Evolutionary conservation across 192 early-diverging fungal genomes (phyloP), one percentile per base, ranked within the genome.

Genomic region (Coemansia erecta): DNA sequence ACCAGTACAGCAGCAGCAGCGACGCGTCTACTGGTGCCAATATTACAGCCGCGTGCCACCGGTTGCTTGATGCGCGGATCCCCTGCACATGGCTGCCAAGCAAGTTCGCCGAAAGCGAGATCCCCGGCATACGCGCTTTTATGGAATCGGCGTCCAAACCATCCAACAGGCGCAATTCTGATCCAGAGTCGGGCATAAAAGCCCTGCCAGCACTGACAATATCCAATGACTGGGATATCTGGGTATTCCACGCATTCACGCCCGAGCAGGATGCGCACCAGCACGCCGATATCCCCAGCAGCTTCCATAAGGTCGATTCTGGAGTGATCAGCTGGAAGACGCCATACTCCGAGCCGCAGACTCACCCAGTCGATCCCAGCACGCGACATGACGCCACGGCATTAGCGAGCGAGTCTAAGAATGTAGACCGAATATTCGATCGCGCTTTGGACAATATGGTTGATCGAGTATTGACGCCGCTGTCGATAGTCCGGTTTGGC

Each of bases 401-500:
- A 56, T 49, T 22, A 35, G n/a, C 19, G 11, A 10, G 10, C 6
- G 21, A 22, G 28, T 43, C 49, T 26, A 15, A 49, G 44, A 53
- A 55, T 13, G 37, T 59, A 0, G 48, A 65, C 40, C 56, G 19
- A 0, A 21, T 79, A 42, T 68, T 79, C 43, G 33, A 65, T 42
- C 54, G 64, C 8, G 66, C 76, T 21, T 49, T 68, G 31, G 70
- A 72, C 39, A 79, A 79, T 40, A 28, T 79, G 22, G 63, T 79
- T 1, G 76, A 79, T 53, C 28, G 61, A 6, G 76, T 66, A 19
- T 56, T 79, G 28, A 57, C 72, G 31, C 66, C 66, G 17, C 40
- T 79, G 44, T 79, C 76, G 13, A 71, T 79, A 11, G 76, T 79
- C 18, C 40, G 76, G 28, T 79, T 79, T 35, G 76, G 76, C 0